Evolutionary conservation across 768 basidiomycete species (phyloP), one percentile per base, ranked within the genome.

Genomic region (Auricularia sp.): DNA sequence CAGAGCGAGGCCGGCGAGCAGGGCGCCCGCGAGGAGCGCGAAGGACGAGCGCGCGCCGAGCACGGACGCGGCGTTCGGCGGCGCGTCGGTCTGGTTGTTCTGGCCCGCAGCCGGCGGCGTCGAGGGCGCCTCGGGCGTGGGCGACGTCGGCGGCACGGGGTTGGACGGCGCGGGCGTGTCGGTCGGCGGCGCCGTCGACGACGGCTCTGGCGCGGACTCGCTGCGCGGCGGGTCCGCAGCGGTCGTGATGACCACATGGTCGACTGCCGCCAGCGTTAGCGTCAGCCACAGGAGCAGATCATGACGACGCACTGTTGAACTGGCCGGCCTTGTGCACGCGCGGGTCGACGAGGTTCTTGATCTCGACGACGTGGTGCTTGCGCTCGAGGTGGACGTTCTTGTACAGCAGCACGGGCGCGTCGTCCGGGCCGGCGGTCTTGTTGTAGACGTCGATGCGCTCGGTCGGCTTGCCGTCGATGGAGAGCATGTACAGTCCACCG

Each of bases 371-470:
- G 45, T 63, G 63, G 51, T 35, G 39, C 24, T 21, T 21, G 45
- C 45, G 37, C 29, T 39, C 29, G 44, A 63, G 63, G 34, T 63
- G 37, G 11, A 37, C 21, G 51, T 39, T 47, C 14, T 6, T 6
- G 63, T 63, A 63, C n/a, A 63, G 21, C 16, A 63, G 47, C 8
- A 63, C 63, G n/a, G 63, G 63, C n/a, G 45, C 39, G 47, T 63
- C 63, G 18, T 45, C 36, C 13, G n/a, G 29, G 5, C 29, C 37
- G 7, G 63, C 37, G 7, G 63, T 63, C 44, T 39, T 44, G 47
- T 63, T 63, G 45, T 51, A 63, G 7, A 51, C 42, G 47, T 63
- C 63, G 63, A 63, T 54, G n/a, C 45, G 42, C 11, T 10, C 35
- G 13, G 63, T 33, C 16, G 34, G n/a, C 18, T 47, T 59, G 34